Percentiles rank a stretch among this genome's conserved stretches.
Conservation (phyloP, 2,329 filamentous ascomycete species). For the Paraconiothyrium brasiliense region DNA sequence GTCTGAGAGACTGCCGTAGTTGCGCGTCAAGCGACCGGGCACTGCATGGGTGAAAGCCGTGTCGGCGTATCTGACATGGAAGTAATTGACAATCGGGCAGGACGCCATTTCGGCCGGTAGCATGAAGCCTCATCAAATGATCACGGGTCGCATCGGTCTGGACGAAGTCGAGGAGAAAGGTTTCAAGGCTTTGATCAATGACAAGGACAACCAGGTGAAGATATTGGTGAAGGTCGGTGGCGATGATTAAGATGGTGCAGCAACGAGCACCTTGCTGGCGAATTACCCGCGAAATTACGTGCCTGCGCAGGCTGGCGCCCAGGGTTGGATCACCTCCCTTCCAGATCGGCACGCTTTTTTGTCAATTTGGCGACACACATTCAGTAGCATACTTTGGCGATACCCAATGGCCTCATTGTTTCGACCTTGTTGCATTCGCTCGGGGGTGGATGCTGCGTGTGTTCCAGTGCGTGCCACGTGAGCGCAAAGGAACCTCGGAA, state of each 20-base stretch:
- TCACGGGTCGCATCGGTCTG: conserved; percentile 59
- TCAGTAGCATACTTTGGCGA: conserved; percentile 3
- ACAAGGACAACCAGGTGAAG: conserved; percentile 61
- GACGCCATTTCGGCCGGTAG: conserved; percentile 57
- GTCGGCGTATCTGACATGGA: not conserved
- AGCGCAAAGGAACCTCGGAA: not conserved
- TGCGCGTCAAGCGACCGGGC: not conserved
- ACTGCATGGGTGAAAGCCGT: not conserved
- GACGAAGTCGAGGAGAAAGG: conserved; percentile 58
- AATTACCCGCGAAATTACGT: not conserved
- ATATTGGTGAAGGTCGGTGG: conserved; percentile 55
- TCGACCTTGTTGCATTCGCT: not conserved
- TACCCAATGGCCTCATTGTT: conserved; percentile 2
- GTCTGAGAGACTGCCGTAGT: conserved; percentile 19
- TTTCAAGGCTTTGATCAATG: conserved; percentile 58
- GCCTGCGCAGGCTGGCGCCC: not conserved
- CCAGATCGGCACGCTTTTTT: not conserved
- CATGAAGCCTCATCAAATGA: conserved; percentile 58
- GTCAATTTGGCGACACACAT: too few species aligned
- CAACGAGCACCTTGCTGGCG: conserved; percentile 22
- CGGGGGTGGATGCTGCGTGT: not conserved
- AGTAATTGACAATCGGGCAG: conserved; percentile 52
- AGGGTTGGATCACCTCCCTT: not conserved
- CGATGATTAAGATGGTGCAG: conserved; percentile 22
- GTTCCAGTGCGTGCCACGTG: not conserved